phyloP scores from a whole-genome alignment of 257 asterid genomes.

The Handroanthus guayacan region DNA sequence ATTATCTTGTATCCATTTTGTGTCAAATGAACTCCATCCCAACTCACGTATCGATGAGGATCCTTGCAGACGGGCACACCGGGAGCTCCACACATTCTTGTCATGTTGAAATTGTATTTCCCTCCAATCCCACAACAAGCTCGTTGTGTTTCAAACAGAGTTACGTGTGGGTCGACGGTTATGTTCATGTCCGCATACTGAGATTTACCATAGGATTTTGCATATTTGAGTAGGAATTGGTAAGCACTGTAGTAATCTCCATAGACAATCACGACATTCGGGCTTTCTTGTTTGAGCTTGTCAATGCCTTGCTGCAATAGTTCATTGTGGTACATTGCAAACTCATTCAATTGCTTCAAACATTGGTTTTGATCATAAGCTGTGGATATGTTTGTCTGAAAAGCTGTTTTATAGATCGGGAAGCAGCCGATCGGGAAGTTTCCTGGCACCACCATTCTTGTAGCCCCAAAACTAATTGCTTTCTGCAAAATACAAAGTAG shows the following conservation, averaged over 20 bases:
- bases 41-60: constrained; percentile 8
- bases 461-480: constrained; percentile 15
- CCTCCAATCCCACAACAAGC: no score
- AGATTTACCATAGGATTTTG: no score
- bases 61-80: constrained; percentile 1
- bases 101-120: constrained; percentile 26
- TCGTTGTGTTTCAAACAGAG: background rate
- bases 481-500: no score
- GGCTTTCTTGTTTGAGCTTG: no score
- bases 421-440: constrained; percentile 32
- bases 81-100: background rate
- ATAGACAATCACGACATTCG: no score
- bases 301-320: constrained; percentile 17
- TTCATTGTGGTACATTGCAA: constrained; percentile 30
- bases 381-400: constrained; percentile 7
- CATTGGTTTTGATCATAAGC: constrained; percentile 31
- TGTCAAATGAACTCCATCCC: no score
- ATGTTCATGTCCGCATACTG: no score
- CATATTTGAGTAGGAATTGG: no score
- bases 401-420: constrained; percentile 28
- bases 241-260: no score
- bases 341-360: constrained; percentile 18
- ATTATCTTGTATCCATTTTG: constrained; percentile 18
- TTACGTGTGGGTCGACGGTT: no score
- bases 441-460: constrained; percentile 32